Evolutionary conservation across 306 rosid genomes (phyloP).

Genomic region (Citrullus colocynthis): DNA sequence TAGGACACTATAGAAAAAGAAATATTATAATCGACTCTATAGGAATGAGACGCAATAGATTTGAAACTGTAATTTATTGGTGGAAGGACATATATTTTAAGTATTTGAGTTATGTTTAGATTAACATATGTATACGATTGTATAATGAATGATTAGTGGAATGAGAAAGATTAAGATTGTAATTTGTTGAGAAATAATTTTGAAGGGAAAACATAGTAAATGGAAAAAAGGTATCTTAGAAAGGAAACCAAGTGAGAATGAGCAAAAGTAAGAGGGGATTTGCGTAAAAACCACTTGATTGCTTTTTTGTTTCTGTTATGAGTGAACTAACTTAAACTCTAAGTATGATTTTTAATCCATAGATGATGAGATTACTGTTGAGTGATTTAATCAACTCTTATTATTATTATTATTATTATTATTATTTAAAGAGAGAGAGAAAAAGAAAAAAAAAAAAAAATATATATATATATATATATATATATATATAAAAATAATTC

Average conservation of each 20-base stretch:
- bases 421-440: no score
- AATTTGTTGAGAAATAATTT: not conserved
- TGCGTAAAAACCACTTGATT: conserved; percentile 97
- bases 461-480: no score
- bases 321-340: conserved; percentile 49
- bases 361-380: conserved; percentile 38
- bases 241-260: not conserved
- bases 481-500: not conserved
- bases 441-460: no score
- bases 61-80: no score
- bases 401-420: no score
- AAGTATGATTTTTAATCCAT: conserved; percentile 57
- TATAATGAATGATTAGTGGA: not conserved
- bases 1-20: no score
- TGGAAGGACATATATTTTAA: no score
- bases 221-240: not conserved
- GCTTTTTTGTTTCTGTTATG: conserved; percentile 27
- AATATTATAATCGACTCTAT: no score
- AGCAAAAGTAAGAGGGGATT: conserved; percentile 45
- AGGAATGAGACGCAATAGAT: no score
- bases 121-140: no score
- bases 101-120: no score
- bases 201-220: not conserved
- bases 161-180: not conserved
- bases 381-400: conserved; percentile 16